These are phyloP conservation scores for Echium plantagineum DNA, from an alignment of 257 asterid genomes.

Conservation along the genomic window DNA sequence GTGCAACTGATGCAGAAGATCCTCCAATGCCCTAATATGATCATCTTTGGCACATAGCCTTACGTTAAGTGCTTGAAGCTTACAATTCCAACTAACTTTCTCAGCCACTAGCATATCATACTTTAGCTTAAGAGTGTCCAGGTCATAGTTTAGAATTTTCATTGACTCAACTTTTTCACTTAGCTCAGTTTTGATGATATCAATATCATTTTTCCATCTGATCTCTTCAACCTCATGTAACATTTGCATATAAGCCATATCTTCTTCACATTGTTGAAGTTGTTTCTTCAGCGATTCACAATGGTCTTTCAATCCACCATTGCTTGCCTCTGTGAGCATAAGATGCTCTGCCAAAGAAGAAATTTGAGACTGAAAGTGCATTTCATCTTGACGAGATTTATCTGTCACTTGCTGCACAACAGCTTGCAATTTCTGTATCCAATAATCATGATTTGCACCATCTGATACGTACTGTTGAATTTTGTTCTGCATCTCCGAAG, in stretches of 20 bases:
- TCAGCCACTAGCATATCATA: slow-evolving; percentile 36
- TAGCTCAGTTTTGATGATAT: slow-evolving; percentile 25
- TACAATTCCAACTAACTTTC: slow-evolving; percentile 40
- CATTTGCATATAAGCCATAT: slow-evolving; percentile 25
- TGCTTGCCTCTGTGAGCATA: slow-evolving; percentile 29
- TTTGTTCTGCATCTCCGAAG: slow-evolving; percentile 29
- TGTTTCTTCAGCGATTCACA: slow-evolving; percentile 24
- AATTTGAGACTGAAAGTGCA: slow-evolving; percentile 42
- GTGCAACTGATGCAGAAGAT: slow-evolving; percentile 23
- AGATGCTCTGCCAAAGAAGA: slow-evolving; percentile 28
- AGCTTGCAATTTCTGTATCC: slow-evolving; percentile 30
- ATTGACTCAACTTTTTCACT: slow-evolving; percentile 18
- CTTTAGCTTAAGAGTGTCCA: slow-evolving; percentile 38
- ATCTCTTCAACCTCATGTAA: slow-evolving; percentile 29
- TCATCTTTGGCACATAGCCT: slow-evolving; percentile 22
- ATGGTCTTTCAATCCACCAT: slow-evolving; percentile 30
- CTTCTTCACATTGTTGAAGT: slow-evolving; percentile 33
- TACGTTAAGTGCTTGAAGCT: slow-evolving; percentile 27
- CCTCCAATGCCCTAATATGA: slow-evolving; percentile 27
- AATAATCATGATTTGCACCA: slow-evolving; percentile 28
- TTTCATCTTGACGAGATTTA: slow-evolving; percentile 36
- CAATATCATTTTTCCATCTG: slow-evolving; percentile 29
- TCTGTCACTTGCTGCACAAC: slow-evolving; percentile 33
- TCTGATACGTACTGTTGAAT: slow-evolving; percentile 20
- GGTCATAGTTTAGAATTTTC: slow-evolving; percentile 25